Conservation (phyloP, 306 rosid species). For the Calophaca sinica region DNA sequence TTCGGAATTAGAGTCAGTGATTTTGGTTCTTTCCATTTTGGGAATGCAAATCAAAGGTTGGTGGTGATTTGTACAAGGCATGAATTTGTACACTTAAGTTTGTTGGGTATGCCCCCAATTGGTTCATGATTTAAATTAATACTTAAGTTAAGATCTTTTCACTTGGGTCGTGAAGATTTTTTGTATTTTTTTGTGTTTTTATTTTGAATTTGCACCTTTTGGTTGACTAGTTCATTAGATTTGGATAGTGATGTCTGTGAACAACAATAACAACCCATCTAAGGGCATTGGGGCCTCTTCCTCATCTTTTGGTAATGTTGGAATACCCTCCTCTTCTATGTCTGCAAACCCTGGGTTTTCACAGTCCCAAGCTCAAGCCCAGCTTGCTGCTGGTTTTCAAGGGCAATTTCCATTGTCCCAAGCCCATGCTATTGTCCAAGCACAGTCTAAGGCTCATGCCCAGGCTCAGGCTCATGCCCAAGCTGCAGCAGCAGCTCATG, state of each 20-base stretch:
- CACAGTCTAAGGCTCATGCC: slow-evolving; percentile 79
- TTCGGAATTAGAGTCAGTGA: slow-evolving; percentile 29
- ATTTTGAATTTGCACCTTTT: slow-evolving; percentile 4
- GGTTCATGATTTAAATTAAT: slow-evolving; percentile 38
- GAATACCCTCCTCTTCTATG: slow-evolving; percentile 65
- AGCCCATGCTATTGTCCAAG: slow-evolving; percentile 96
- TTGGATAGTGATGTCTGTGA: slow-evolving; percentile 80
- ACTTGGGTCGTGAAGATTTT: slow-evolving; percentile 41
- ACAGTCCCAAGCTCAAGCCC: slow-evolving; percentile 80
- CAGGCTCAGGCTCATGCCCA: slow-evolving; percentile 75
- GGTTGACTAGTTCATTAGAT: slow-evolving; percentile 50
- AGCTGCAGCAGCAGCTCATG: slow-evolving; percentile 76
- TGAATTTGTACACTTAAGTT: slow-evolving; percentile 36
- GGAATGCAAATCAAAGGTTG: slow-evolving; percentile 25
- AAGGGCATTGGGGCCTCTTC: slow-evolving; percentile 85
- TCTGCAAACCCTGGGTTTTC: slow-evolving; percentile 66
- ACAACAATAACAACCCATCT: slow-evolving; percentile 74
- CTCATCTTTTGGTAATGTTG: slow-evolving; percentile 80
- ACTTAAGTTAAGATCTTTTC: slow-evolving; percentile 43
- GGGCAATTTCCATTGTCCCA: slow-evolving; percentile 82
- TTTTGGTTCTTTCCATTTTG: slow-evolving; percentile 21
- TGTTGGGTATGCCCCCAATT: slow-evolving; percentile 24
- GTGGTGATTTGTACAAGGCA: background rate
- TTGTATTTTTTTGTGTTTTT: background rate
- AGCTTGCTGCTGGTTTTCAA: slow-evolving; percentile 77